Evolutionary conservation across 1,284 basidiomycete genomes (phyloP), one percentile per base, ranked within the genome.

Genomic region (Ganoderma meredithae): DNA sequence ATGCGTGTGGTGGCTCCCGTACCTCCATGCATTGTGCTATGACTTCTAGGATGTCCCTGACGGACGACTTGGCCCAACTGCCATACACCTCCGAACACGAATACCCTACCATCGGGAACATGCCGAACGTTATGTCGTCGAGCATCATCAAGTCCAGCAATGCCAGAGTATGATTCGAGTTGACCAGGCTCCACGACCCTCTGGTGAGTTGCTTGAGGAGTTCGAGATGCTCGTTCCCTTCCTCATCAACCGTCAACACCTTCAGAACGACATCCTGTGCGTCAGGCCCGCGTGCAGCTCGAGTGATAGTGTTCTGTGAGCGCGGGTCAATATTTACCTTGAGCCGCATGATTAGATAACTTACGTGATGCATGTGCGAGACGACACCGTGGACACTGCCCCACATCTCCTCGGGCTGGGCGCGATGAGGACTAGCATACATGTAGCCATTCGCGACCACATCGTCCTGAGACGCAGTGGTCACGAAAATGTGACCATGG

Each of bases 21-120:
- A 66, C 64, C 74, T 79, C 77, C 3, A 79, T 44, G 58, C 73
- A 73, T 55, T 79, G 78, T 70, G 77, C 68, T 17, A 79, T 60
- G 73, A 79, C 77, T 40, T 79, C 75, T 6, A 79, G 31, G 33
- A 79, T 63, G 62, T 80, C 78, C 1, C 76, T 78, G 0, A 76
- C 76, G 9, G 78, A 78, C 47, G 77, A 76, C 59, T 72, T 67
- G 4, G 76, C 60, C 75, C 74, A 78, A 5, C 0, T 33, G 12
- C 55, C 64, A 64, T 72, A 76, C 1, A 69, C 59, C 1, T 68
- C 43, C 0, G 19, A 1, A 27, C 78, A n/a, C 1, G 52, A 36
- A 3, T 15, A 64, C 13, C 73, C 76, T 1, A 75, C 73, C 27
- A 62, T 73, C 1, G 79, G 79, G 62, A 80, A 80, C 22, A 80